Conservation (phyloP, 331 rosid genomes). For the Arachis monticola region DNA sequence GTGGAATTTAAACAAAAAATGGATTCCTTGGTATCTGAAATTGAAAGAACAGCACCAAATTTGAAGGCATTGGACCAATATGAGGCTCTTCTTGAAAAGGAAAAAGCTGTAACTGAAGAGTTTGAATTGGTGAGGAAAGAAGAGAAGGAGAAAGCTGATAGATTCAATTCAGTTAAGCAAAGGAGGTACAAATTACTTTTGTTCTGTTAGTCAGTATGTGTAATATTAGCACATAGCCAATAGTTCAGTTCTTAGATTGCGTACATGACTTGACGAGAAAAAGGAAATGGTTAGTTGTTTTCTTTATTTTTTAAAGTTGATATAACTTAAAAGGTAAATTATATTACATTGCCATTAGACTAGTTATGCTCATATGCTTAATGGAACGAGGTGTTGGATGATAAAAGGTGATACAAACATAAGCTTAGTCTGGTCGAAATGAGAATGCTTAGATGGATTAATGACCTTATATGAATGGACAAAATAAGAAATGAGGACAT, state of each 20-base stretch:
- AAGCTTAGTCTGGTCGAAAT: too few species aligned
- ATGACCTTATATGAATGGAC: too few species aligned
- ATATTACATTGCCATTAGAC: too few species aligned
- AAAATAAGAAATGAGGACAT: too few species aligned
- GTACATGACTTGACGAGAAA: background rate
- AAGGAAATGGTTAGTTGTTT: background rate
- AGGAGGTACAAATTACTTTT: slow-evolving; percentile 61
- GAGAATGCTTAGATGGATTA: too few species aligned
- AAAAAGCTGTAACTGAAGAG: slow-evolving; percentile 81
- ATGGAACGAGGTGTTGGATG: too few species aligned
- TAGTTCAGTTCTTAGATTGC: slow-evolving; percentile 5
- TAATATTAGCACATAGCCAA: background rate
- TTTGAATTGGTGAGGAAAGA: slow-evolving; percentile 90
- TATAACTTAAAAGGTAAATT: too few species aligned
- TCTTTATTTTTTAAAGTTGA: background rate
- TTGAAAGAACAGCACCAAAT: slow-evolving; percentile 98
- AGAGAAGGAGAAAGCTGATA: slow-evolving; percentile 77
- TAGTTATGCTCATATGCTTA: too few species aligned
- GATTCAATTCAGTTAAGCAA: slow-evolving; percentile 77
- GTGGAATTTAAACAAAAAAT: slow-evolving; percentile 75
- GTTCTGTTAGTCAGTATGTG: slow-evolving; percentile 25
- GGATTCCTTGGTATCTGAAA: slow-evolving; percentile 76
- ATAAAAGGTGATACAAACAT: too few species aligned
- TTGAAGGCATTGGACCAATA: slow-evolving; percentile 97
- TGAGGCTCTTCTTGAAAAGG: slow-evolving; percentile 87